Evolutionary conservation across 2,329 filamentous ascomycete species (phyloP), one percentile per base, ranked within the genome.

Genomic region (Ascochyta lentis): DNA sequence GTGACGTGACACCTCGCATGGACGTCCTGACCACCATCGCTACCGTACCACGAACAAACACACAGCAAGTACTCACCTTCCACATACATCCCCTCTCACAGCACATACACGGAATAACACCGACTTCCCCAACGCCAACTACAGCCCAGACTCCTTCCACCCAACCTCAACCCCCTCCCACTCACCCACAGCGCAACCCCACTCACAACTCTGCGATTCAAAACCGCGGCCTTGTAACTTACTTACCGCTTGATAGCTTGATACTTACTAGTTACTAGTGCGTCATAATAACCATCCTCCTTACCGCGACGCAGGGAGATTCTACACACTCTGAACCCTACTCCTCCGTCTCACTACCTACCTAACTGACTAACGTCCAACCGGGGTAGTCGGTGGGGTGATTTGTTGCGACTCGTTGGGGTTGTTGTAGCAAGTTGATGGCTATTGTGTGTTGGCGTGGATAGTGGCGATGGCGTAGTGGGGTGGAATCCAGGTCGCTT

Each of bases 371-470:
- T 65, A 44, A 78, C 77, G 31, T 76, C 71, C 6, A 84, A 66
- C 0, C 81, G 70, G 3, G 74, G 68, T 19, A 19, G 23, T 37
- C 35, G 7, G 75, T 77, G 0, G 76, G 74, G 6, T n/a, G n/a
- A n/a, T 74, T 74, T 1, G 84, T 79, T 0, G 69, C 3, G 82
- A 83, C 0, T 82, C 81, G 59, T 85, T n/a, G n/a, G n/a, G 85
- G 74, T 80, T 84, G 39, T 19, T 19, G 19, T 19, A 78, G 79
- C n/a, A n/a, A n/a, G 42, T 83, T 79, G 1, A 83, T 68, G 2
- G 65, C 60, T n/a, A 72, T 69, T 67, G 4, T 50, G 4, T 1
- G 74, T 70, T 42, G 71, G 44, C 0, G 43, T 26, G n/a, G 79
- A 79, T 4, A 81, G 73, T 34, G 80, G 68, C 6, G 73, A 64